These are phyloP conservation scores for Penicillium steckii DNA, from an alignment of 495 filamentous ascomycete genomes.

Conservation along the genomic window DNA sequence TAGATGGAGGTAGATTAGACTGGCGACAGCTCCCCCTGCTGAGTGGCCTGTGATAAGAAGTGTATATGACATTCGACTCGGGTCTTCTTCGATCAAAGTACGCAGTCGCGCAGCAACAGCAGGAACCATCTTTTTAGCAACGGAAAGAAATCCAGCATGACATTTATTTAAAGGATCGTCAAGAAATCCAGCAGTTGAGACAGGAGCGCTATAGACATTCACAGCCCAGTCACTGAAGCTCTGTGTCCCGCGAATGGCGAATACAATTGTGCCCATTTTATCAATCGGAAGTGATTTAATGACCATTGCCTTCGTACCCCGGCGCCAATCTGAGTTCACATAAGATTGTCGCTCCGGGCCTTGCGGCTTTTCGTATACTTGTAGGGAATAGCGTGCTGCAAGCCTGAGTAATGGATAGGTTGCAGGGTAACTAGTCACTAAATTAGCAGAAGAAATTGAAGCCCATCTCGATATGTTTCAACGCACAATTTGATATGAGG, in stretches of 20 bases:
- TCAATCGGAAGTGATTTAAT: constrained; percentile 76
- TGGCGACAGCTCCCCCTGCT: constrained; percentile 78
- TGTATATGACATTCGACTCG: constrained; percentile 61
- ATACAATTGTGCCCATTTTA: constrained; percentile 71
- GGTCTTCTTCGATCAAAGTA: constrained; percentile 66
- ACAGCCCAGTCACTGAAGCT: constrained; percentile 83
- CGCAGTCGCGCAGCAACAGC: constrained; percentile 68
- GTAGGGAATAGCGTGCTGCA: constrained; percentile 70
- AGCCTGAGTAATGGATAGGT: constrained; percentile 72
- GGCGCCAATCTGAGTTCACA: constrained; percentile 64
- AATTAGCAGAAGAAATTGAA: background rate
- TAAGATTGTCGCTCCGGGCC: constrained; percentile 61
- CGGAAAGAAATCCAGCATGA: constrained; percentile 73
- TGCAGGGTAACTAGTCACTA: constrained; percentile 55
- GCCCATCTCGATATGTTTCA: background rate
- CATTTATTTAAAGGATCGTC: constrained; percentile 75
- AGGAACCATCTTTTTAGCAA: constrained; percentile 71
- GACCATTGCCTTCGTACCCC: constrained; percentile 79
- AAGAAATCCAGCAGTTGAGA: constrained; percentile 62
- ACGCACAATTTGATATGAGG: constrained; percentile 64
- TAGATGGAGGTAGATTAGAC: constrained; percentile 77
- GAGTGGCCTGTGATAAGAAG: constrained; percentile 82
- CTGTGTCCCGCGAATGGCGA: constrained; percentile 76
- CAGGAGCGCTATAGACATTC: constrained; percentile 67
- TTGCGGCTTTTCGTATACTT: constrained; percentile 64